Evolutionary conservation across 352 stramenopile species (phyloP), one percentile per base, ranked within the genome.

Genomic region (Globisporangium alternatum): DNA sequence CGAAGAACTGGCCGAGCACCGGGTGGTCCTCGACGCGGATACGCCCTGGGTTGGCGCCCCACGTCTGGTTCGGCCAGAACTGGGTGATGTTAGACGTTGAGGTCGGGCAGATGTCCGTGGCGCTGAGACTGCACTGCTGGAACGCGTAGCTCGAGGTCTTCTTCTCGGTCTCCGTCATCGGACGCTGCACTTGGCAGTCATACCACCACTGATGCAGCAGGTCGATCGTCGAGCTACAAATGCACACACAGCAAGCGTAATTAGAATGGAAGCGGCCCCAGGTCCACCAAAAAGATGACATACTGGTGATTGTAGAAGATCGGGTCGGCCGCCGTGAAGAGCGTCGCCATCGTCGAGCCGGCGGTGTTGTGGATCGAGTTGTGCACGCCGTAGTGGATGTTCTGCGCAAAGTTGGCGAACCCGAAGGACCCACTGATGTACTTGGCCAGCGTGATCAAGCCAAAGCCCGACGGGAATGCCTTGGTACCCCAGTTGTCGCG

Each of bases 221-320:
- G 56, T 81, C 75, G 12, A 77, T 64, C 8, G 75, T 83, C 17
- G 75, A 72, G 33, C 72, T 82, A 51, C 1, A 30, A 1, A 59
- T 37, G 1, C 17, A 57, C 37, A 22, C 2, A 19, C 37, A 21
- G 30, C 17, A 33, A 43, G 19, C 8, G 28, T 17, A 7, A 41
- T 9, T 28, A 28, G 25, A 43, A 41, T 35, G 17, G 28, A 17
- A 30, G 48, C 31, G 5, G 12, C 4, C n/a, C 25, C 3, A 22
- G 9, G 7, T 8, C 6, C 25, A 33, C 8, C 39, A 35, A 45
- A 3, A 33, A 21, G 6, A 37, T 9, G 21, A 68, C 76, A 33
- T 77, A 84, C 76, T 88, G 78, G 53, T 83, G 74, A 31, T 68
- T 77, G 65, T 72, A 77, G 53, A 87, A 87, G 31, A 85, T 55